Evolutionary conservation across 23 red algal genomes (phyloP).

Genomic region (Chondrus crispus): DNA sequence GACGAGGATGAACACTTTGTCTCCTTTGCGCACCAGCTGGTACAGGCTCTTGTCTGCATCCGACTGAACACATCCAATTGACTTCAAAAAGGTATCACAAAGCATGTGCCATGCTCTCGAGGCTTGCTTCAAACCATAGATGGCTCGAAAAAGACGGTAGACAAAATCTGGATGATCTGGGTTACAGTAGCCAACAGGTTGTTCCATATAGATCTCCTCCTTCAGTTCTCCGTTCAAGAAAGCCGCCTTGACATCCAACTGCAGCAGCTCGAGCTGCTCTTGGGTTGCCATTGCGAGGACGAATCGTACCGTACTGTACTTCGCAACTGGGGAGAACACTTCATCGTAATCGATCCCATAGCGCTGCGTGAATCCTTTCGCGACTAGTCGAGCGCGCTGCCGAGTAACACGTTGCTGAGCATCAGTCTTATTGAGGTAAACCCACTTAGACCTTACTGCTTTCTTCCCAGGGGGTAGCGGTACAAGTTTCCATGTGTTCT

Average conservation of each 20-base stretch:
- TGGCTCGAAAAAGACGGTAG: neutral
- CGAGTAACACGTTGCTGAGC: neutral
- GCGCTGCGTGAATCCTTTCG: neutral
- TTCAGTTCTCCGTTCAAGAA: neutral
- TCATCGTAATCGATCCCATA: neutral
- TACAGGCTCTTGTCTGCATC: neutral
- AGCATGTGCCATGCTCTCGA: neutral
- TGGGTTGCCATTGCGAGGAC: neutral
- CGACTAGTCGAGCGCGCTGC: neutral
- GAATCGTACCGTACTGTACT: neutral
- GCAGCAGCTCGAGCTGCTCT: neutral
- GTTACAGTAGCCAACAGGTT: neutral
- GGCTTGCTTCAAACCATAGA: slow-evolving; percentile 26
- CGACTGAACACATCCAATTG: neutral
- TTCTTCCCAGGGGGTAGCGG: neutral
- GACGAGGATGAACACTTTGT: neutral
- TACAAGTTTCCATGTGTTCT: neutral
- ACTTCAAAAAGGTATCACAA: neutral
- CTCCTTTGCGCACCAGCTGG: neutral
- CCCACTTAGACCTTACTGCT: neutral
- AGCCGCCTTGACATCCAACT: neutral
- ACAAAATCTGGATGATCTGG: neutral
- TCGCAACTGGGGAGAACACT: neutral
- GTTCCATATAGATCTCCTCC: neutral
- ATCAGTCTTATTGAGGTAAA: neutral